A percentile compares a stretch with the other conserved stretches of the same genome.
phyloP scores from a whole-genome alignment of 2,329 filamentous ascomycete species.

The Sporothrix brasiliensis region DNA sequence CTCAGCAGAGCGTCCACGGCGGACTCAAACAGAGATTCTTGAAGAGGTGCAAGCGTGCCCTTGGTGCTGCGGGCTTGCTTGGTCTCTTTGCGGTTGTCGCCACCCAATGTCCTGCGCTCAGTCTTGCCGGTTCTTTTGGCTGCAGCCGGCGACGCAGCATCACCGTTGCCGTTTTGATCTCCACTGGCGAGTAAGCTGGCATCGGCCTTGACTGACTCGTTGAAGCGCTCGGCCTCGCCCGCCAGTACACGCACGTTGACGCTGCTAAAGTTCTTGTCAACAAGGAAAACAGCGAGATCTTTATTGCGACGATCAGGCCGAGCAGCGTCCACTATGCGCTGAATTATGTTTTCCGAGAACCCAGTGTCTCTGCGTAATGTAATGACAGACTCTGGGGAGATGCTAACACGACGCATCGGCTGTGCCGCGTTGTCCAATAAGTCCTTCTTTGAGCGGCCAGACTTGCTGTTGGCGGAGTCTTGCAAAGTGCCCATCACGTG shows the following conservation, averaged over 20 bases:
- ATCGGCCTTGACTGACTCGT: conserved; percentile 4
- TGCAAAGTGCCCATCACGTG: conserved; percentile 7
- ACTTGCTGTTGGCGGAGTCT: not conserved
- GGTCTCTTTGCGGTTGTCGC: not conserved
- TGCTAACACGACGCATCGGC: conserved; percentile 5
- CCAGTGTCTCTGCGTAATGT: not conserved
- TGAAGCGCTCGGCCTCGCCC: not conserved
- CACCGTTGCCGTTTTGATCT: not conserved
- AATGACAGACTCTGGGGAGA: conserved; percentile 15
- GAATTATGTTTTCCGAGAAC: not conserved
- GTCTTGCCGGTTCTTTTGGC: not conserved
- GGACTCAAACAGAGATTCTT: not conserved
- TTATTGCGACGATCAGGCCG: conserved; percentile 4
- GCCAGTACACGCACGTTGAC: not conserved
- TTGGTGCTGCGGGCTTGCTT: conserved; percentile 18
- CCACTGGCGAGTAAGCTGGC: not conserved
- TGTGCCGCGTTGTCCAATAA: not conserved
- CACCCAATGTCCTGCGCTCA: not conserved
- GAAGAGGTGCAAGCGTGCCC: not conserved
- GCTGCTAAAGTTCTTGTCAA: not conserved
- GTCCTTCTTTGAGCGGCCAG: conserved; percentile 2
- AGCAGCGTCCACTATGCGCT: not conserved
- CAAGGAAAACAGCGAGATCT: not conserved
- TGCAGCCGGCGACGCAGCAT: not conserved
- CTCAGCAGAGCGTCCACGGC: not conserved